Evolutionary conservation across 2,329 filamentous ascomycete species (phyloP).

Genomic region (Coleophoma crateriformis): DNA sequence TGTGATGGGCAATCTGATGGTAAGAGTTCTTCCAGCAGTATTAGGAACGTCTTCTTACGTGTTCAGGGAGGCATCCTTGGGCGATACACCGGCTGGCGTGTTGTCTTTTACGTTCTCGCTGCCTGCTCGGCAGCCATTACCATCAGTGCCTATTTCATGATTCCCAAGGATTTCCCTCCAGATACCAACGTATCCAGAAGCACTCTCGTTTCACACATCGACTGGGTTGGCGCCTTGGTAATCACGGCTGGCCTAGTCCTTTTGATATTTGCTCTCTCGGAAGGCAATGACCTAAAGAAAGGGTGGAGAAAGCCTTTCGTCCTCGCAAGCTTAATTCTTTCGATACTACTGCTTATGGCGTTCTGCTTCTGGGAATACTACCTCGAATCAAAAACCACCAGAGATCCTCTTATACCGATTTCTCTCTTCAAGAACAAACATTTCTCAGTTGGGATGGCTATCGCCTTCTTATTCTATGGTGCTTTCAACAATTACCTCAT

Average conservation of each 20-base stretch:
- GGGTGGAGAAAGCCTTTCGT: constrained; percentile 63
- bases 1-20: constrained; percentile 51
- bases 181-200: constrained; percentile 8
- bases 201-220: constrained; percentile 37
- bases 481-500: constrained; percentile 64
- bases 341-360: constrained; percentile 41
- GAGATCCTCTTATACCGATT: constrained; percentile 59
- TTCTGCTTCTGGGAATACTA: constrained; percentile 39
- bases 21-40: not conserved
- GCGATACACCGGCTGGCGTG: constrained; percentile 58
- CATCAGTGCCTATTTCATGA: constrained; percentile 50
- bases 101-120: constrained; percentile 61
- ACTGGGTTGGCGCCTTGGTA: constrained; percentile 61
- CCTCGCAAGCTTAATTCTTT: constrained; percentile 49
- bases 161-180: constrained; percentile 43
- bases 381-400: constrained; percentile 44
- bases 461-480: constrained; percentile 62
- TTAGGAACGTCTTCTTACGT: no score
- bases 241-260: constrained; percentile 57
- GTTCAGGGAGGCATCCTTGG: constrained; percentile 50
- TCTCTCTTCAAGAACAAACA: constrained; percentile 54
- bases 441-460: constrained; percentile 58
- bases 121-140: constrained; percentile 53
- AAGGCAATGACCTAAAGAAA: constrained; percentile 54
- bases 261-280: constrained; percentile 60